A percentile compares a stretch with the other conserved stretches of the same genome.
These are phyloP conservation scores for Colletotrichum lindemuthianum DNA, from an alignment of 2,329 filamentous ascomycete species.

Conservation along the genomic window DNA sequence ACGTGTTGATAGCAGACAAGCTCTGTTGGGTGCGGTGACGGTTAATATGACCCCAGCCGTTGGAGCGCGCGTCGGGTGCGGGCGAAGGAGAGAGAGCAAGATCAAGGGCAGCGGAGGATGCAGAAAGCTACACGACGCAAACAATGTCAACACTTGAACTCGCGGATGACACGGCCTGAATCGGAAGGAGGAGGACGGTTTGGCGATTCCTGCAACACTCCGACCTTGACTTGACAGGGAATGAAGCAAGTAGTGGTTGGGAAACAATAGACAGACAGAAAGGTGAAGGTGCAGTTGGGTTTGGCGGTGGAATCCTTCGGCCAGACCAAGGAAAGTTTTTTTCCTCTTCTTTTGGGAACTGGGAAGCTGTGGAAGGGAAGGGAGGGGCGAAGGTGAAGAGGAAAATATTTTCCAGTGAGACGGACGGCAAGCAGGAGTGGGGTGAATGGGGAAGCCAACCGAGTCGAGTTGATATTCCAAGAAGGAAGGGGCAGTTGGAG, in stretches of 20 bases:
- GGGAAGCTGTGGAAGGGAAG: background rate
- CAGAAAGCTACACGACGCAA: conserved; percentile 71
- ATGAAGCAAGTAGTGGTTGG: conserved; percentile 10
- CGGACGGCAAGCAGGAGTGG: background rate
- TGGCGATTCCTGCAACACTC: conserved; percentile 22
- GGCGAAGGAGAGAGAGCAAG: conserved; percentile 77
- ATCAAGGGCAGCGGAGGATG: conserved; percentile 83
- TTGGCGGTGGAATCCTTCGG: conserved; percentile 5
- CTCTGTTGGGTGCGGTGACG: conserved; percentile 76
- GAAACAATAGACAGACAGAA: background rate
- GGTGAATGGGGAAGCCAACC: background rate
- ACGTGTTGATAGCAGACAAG: conserved; percentile 57
- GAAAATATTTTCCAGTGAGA: conserved; percentile 13
- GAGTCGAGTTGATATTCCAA: no score
- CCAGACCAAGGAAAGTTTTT: background rate
- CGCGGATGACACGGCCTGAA: conserved; percentile 37
- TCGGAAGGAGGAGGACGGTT: conserved; percentile 11
- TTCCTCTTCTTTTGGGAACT: background rate
- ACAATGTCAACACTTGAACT: conserved; percentile 43
- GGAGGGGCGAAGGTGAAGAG: conserved; percentile 16
- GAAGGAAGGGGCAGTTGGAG: no score
- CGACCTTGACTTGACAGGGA: conserved; percentile 2
- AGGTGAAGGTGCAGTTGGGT: conserved; percentile 16
- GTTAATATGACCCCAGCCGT: conserved; percentile 71
- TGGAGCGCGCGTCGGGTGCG: conserved; percentile 63